Percentiles rank a stretch among this genome's conserved stretches.
These are phyloP conservation scores for Epipyxis sp. DNA, from an alignment of 108 stramenopile genomes.

Conservation along the genomic window DNA sequence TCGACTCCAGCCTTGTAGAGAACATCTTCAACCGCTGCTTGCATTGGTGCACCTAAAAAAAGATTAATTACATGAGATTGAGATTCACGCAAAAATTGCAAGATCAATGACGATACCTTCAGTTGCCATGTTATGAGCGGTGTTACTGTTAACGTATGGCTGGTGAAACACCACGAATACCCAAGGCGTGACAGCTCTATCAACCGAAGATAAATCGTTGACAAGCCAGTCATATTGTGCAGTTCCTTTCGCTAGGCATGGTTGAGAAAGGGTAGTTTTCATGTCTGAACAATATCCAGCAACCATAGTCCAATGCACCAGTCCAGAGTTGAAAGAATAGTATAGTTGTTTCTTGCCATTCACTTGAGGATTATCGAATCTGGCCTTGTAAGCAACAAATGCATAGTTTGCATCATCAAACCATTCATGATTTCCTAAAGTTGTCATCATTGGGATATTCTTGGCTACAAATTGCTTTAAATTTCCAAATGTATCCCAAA, in stretches of 20 bases:
- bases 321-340: slow-evolving; percentile 35
- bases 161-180: slow-evolving; percentile 50
- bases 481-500: slow-evolving; percentile 29
- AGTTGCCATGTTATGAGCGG: no score
- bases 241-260: no score
- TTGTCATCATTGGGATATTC: neutral
- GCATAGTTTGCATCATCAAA: neutral
- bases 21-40: slow-evolving; percentile 70
- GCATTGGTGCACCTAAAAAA: no score
- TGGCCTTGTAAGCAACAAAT: neutral
- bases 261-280: slow-evolving; percentile 26
- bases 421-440: slow-evolving; percentile 36
- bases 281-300: slow-evolving; percentile 50
- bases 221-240: slow-evolving; percentile 38
- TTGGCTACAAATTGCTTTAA: neutral
- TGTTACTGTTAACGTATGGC: slow-evolving; percentile 48
- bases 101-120: no score
- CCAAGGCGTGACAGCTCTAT: slow-evolving; percentile 51
- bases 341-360: slow-evolving; percentile 37
- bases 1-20: slow-evolving; percentile 74
- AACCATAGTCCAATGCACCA: slow-evolving; percentile 49
- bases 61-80: no score
- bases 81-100: no score
- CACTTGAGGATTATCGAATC: neutral
- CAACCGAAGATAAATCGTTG: slow-evolving; percentile 36